Evolutionary conservation across 164 flowering plant genomes (phyloP).

Genomic region (Liriodendron chinense): DNA sequence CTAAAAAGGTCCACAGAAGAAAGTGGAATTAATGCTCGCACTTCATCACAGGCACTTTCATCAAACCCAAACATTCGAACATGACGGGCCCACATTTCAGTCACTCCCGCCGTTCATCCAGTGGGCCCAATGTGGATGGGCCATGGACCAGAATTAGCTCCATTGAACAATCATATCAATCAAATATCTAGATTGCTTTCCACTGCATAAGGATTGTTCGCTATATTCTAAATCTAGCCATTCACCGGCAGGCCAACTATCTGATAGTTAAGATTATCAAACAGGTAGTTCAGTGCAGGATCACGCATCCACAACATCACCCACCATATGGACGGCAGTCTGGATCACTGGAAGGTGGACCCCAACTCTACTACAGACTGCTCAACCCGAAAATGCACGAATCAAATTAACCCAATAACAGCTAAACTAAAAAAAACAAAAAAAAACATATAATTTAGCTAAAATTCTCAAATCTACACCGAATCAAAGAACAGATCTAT

Average conservation of each 20-base stretch:
- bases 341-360: too few relatives aligned
- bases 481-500: not conserved
- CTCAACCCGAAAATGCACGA: too few relatives aligned
- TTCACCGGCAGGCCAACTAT: not conserved
- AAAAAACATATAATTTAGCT: slow-evolving; percentile 4
- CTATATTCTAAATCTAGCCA: not conserved
- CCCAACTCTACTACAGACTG: too few relatives aligned
- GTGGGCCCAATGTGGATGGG: not conserved
- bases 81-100: not conserved
- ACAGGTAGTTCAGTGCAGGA: not conserved
- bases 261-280: not conserved
- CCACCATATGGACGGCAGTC: too few relatives aligned
- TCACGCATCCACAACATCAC: too few relatives aligned
- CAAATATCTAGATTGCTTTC: not conserved
- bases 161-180: not conserved
- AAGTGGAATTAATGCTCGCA: too few relatives aligned
- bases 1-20: not conserved
- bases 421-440: slow-evolving; percentile 1
- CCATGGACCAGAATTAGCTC: not conserved
- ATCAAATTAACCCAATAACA: not conserved
- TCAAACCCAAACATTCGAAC: too few relatives aligned
- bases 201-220: not conserved
- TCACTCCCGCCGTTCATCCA: not conserved
- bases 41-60: too few relatives aligned
- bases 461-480: not conserved